A percentile compares a stretch with the other conserved stretches of the same genome.
Evolutionary conservation across 768 basidiomycete species (phyloP).

Genomic region (Brasilioporus rufonigricans): DNA sequence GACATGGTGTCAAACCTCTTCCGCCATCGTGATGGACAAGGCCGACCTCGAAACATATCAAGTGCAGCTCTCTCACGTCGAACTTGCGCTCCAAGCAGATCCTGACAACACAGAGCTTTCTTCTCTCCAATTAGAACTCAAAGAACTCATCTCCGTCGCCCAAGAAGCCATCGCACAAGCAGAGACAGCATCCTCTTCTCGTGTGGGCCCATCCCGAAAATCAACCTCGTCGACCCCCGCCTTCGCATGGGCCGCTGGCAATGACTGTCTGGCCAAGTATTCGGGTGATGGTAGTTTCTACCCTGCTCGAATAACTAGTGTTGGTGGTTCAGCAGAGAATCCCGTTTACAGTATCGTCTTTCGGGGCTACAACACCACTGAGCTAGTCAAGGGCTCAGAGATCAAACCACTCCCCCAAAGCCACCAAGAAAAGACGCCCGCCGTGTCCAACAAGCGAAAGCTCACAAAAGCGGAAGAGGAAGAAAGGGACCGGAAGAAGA

Average conservation of each 20-base stretch:
- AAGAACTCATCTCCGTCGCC: conserved; percentile 81
- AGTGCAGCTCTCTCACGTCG: conserved; percentile 86
- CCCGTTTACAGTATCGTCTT: conserved; percentile 88
- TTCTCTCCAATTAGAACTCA: conserved; percentile 72
- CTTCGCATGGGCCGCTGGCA: conserved; percentile 73
- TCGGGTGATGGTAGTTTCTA: conserved; percentile 84
- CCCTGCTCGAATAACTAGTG: conserved; percentile 81
- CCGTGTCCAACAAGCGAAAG: conserved; percentile 68
- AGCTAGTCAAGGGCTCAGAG: conserved; percentile 70
- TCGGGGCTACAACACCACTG: conserved; percentile 90
- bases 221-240: conserved; percentile 46
- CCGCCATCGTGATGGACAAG: conserved; percentile 40
- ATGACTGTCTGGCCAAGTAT: conserved; percentile 85
- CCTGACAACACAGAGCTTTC: conserved; percentile 71
- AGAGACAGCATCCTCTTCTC: conserved; percentile 59
- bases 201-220: conserved; percentile 58
- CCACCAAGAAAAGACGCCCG: conserved; percentile 41
- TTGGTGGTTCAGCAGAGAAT: conserved; percentile 80
- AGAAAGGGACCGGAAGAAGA: conserved; percentile 86
- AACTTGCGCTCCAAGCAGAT: conserved; percentile 72
- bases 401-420: conserved; percentile 68
- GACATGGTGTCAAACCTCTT: not conserved
- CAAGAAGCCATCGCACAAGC: conserved; percentile 68
- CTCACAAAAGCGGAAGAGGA: conserved; percentile 78
- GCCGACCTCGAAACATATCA: conserved; percentile 87